Conservation (phyloP, 306 rosid species). For the Prunus persica region DNA sequence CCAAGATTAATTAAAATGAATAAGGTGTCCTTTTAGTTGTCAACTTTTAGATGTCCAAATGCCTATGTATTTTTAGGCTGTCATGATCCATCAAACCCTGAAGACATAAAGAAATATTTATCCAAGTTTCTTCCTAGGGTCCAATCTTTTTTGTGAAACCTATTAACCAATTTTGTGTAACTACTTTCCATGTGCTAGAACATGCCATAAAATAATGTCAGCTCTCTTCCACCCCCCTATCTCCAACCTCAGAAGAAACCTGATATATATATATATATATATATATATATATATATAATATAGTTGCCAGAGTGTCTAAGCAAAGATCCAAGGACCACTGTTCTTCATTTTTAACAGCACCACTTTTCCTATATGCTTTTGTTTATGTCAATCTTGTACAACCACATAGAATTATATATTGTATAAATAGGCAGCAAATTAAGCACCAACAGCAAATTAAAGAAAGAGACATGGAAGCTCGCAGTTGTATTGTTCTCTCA, state of each 20-base stretch:
- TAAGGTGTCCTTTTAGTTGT: neutral
- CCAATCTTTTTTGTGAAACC: constrained; percentile 11
- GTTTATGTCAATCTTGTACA: neutral
- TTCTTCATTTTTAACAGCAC: constrained; percentile 8
- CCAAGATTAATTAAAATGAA: neutral
- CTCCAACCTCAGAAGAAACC: neutral
- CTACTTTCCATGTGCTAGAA: constrained; percentile 11
- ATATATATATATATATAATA: neutral
- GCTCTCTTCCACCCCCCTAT: neutral
- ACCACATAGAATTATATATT: neutral
- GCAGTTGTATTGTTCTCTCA: constrained; percentile 17
- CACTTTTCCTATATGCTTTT: constrained; percentile 4
- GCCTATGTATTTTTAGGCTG: neutral
- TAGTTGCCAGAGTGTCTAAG: constrained; percentile 21
- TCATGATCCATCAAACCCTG: neutral
- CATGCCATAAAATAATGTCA: constrained; percentile 3
- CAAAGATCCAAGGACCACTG: neutral
- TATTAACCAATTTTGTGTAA: neutral
- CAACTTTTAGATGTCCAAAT: neutral
- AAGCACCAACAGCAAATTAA: neutral
- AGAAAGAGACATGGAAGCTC: constrained; percentile 24
- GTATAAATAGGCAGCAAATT: constrained; percentile 18
- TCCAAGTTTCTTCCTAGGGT: neutral
- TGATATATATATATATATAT: neutral
- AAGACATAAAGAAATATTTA: neutral